Evolutionary conservation across 345 rosid genomes (phyloP).

Genomic region (Hibiscus syriacus): DNA sequence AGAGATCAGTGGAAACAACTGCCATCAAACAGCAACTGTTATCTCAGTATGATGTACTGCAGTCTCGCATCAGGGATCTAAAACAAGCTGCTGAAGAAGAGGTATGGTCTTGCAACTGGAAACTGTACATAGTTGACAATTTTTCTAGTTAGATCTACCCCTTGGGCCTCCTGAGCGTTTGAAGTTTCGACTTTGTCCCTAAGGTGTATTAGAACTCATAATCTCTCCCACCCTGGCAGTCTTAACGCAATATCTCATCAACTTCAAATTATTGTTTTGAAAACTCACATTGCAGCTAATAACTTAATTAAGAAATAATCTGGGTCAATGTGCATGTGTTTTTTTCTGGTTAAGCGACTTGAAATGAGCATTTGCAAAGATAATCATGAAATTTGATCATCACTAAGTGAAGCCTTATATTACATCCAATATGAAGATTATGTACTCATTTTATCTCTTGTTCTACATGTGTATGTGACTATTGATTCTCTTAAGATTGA

Average conservation of each 20-base stretch:
- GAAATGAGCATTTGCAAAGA: no score
- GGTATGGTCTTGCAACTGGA: constrained; percentile 31
- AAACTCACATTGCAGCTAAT: neutral
- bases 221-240: no score
- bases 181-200: neutral
- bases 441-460: no score
- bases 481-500: neutral
- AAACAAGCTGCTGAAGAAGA: constrained; percentile 75
- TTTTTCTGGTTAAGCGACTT: neutral
- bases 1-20: constrained; percentile 51
- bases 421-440: no score
- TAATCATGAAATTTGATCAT: no score
- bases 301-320: neutral
- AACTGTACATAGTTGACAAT: neutral
- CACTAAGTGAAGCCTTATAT: no score
- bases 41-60: constrained; percentile 77
- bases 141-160: neutral
- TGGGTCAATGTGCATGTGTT: neutral
- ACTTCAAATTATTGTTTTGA: neutral
- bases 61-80: constrained; percentile 74
- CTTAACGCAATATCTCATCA: neutral
- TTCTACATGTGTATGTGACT: no score
- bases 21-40: constrained; percentile 76
- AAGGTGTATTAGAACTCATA: no score
- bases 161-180: neutral